A percentile compares a stretch with the other conserved stretches of the same genome.
phyloP scores from a whole-genome alignment of 139 green algal species.

The Parachlorella kessleri region DNA sequence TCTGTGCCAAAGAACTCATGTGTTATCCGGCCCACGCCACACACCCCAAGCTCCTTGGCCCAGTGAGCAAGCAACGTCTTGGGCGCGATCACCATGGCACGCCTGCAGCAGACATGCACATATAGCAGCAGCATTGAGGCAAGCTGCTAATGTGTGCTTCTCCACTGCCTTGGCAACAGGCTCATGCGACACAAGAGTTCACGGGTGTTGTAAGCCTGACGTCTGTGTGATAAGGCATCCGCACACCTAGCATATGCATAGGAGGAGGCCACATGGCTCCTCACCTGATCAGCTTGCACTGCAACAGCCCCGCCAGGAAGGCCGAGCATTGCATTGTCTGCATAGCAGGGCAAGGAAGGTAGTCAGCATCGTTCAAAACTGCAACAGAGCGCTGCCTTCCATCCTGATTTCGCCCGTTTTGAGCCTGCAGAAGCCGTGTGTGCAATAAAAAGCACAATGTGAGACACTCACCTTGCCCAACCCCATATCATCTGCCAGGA shows the following conservation, averaged over 20 bases:
- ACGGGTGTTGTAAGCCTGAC: no score
- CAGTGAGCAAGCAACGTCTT: constrained; percentile 90
- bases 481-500: constrained; percentile 76
- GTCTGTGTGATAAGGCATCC: no score
- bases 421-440: no score
- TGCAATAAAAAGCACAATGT: no score
- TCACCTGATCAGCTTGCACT: constrained; percentile 34
- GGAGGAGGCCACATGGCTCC: no score
- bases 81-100: constrained; percentile 83
- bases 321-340: constrained; percentile 86
- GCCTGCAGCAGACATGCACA: not conserved
- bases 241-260: no score
- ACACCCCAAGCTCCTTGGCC: constrained; percentile 82
- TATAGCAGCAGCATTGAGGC: not conserved
- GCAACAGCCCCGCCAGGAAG: constrained; percentile 78
- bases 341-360: not conserved
- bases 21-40: constrained; percentile 56
- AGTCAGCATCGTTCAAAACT: not conserved
- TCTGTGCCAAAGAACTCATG: constrained; percentile 40
- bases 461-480: constrained; percentile 51
- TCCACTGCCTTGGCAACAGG: no score
- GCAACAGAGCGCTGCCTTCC: no score
- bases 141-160: no score
- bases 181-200: no score
- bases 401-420: no score